These are phyloP conservation scores for Salisapilia sapeloensis DNA, from an alignment of 352 stramenopile genomes.

Conservation along the genomic window DNA sequence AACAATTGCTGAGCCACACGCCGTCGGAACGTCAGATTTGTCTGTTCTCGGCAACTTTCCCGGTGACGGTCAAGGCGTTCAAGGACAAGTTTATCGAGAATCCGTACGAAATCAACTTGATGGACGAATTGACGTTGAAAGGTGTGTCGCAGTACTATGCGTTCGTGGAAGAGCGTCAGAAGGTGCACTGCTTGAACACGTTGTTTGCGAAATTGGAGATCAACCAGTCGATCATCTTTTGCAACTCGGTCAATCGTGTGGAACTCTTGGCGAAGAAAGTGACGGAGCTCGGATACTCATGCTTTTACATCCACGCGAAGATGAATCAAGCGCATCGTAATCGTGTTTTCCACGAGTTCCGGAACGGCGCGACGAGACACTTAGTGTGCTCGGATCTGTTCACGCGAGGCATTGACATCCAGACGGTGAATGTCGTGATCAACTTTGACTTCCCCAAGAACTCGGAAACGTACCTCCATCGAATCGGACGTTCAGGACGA, in stretches of 20 bases:
- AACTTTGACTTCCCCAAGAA: constrained; percentile 99
- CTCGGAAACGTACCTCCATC: constrained; percentile 98
- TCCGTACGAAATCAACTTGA: constrained; percentile 99
- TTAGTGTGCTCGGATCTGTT: constrained; percentile 98
- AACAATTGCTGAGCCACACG: constrained; percentile 93
- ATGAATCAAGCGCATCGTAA: constrained; percentile 99
- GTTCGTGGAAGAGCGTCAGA: constrained; percentile 98
- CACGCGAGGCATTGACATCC: constrained; percentile 98
- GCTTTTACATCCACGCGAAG: constrained; percentile 99
- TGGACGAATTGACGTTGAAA: constrained; percentile 98
- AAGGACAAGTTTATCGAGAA: constrained; percentile 97
- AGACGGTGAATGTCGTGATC: constrained; percentile 99
- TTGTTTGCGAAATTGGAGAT: constrained; percentile 99
- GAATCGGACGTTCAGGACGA: constrained; percentile 95
- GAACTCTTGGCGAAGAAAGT: constrained; percentile 99
- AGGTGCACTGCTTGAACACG: constrained; percentile 99
- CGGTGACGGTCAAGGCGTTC: constrained; percentile 97
- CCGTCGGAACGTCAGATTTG: constrained; percentile 95
- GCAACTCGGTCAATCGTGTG: constrained; percentile 98
- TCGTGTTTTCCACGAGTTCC: constrained; percentile 99
- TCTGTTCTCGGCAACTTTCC: constrained; percentile 99
- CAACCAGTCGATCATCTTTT: constrained; percentile 99
- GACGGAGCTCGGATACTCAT: constrained; percentile 98
- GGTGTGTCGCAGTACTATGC: constrained; percentile 99
- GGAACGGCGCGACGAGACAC: constrained; percentile 93